Evolutionary conservation across 2,329 filamentous ascomycete species (phyloP), one percentile per base, ranked within the genome.

Genomic region (Tolypocladium tropicale): DNA sequence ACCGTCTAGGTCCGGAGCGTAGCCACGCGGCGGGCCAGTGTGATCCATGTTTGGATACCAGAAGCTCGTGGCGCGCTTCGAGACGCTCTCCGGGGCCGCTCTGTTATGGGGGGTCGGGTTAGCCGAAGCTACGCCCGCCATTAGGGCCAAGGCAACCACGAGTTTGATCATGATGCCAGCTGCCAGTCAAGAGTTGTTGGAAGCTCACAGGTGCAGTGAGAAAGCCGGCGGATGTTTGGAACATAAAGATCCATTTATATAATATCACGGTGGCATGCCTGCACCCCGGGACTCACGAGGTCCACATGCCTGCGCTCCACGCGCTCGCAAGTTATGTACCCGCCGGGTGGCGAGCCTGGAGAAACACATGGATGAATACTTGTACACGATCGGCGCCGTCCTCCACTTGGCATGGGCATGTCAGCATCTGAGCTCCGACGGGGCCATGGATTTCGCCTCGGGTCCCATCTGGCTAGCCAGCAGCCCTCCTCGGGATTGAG

Each of bases 31-130:
- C 1, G 63, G 25, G 1, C 65, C 67, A 1, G 66, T 67, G 56
- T 76, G 74, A 53, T 76, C 72, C 62, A 76, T 67, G 54, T 72
- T 72, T 37, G 72, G 64, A 61, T 76, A 76, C 71, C 73, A 76
- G 60, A 71, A 76, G 51, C 62, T 66, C 34, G 62, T 66, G 25
- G 59, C 52, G 48, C 58, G 56, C 52, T 59, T 58, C n/a, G 54
- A 46, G 28, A 61, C 30, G 51, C 53, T 53, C 41, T 62, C 56
- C 18, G 56, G 48, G 21, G 46, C 32, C 34, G 37, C 56, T 55
- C 54, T 28, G 37, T 52, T 33, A 53, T 56, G 50, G 11, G 53
- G 53, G 2, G 57, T 52, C 16, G 62, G 58, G 21, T 55, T 48
- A 52, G 64, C 63, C 51, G 59, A 57, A 25, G 58, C 60, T 43